phyloP scores from a whole-genome alignment of 1,139 yeast genomes.

The Yarrowia galli region DNA sequence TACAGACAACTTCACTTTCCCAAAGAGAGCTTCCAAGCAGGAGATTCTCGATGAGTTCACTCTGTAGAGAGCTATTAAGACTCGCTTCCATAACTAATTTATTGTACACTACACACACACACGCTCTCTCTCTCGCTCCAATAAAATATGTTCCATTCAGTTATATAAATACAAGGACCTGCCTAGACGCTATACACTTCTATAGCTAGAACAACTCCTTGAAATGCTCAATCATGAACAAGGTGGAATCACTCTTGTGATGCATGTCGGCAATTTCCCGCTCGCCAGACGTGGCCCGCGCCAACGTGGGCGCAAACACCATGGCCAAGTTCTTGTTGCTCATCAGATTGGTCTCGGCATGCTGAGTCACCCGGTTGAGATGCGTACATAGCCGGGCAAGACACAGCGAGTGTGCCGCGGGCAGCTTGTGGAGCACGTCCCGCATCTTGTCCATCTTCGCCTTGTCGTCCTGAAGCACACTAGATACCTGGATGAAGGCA shows the following conservation, averaged over 20 bases:
- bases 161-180: slow-evolving; percentile 36
- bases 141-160: not conserved
- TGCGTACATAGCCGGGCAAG: slow-evolving; percentile 68
- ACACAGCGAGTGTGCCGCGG: slow-evolving; percentile 70
- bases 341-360: slow-evolving; percentile 61
- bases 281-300: slow-evolving; percentile 80
- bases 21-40: slow-evolving; percentile 23
- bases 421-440: slow-evolving; percentile 57
- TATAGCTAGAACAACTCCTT: slow-evolving; percentile 40
- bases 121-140: too few relatives aligned
- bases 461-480: slow-evolving; percentile 51
- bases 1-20: slow-evolving; percentile 38
- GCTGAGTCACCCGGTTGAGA: slow-evolving; percentile 53
- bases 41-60: slow-evolving; percentile 29
- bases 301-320: slow-evolving; percentile 94
- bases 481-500: slow-evolving; percentile 58
- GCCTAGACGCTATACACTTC: not conserved
- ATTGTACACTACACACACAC: not conserved
- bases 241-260: slow-evolving; percentile 79
- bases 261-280: slow-evolving; percentile 89
- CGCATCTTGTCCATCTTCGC: slow-evolving; percentile 52
- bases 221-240: slow-evolving; percentile 69
- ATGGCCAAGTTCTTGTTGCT: slow-evolving; percentile 81
- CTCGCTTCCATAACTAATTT: not conserved
- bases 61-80: not conserved